Conservation (phyloP, 768 basidiomycete species). For the Agaricus subrufescens region DNA sequence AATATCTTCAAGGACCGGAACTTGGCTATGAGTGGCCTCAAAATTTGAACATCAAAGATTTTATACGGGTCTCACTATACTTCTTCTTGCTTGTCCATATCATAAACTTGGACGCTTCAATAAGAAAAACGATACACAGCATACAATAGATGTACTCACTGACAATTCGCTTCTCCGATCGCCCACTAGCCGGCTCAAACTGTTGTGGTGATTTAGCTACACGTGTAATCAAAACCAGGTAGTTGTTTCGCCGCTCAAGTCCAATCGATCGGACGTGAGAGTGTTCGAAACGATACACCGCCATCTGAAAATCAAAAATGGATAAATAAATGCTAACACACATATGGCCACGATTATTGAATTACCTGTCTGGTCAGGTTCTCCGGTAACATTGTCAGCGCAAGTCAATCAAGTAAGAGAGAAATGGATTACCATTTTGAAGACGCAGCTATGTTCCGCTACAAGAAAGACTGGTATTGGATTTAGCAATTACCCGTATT, state of each 20-base stretch:
- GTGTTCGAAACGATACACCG: conserved; percentile 5
- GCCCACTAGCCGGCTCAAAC: conserved; percentile 2
- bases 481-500: background rate
- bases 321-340: background rate
- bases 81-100: conserved; percentile 4
- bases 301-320: background rate
- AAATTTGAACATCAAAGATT: background rate
- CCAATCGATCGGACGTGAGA: conserved; percentile 3
- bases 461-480: background rate
- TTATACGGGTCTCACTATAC: background rate
- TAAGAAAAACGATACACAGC: background rate
- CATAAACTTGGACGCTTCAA: background rate
- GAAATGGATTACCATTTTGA: conserved; percentile 1
- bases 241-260: conserved; percentile 1
- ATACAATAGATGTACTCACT: background rate
- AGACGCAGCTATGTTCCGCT: conserved; percentile 7
- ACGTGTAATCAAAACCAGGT: conserved; percentile 1
- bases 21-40: background rate
- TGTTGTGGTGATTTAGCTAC: conserved; percentile 1
- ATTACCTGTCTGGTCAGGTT: background rate
- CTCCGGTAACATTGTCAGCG: background rate
- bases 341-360: background rate
- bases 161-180: conserved; percentile 6
- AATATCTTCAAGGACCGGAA: conserved; percentile 7
- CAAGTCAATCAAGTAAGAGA: background rate